Conservation (phyloP, 2,329 filamentous ascomycete species). For the Ceratocystis diversiconidia region DNA sequence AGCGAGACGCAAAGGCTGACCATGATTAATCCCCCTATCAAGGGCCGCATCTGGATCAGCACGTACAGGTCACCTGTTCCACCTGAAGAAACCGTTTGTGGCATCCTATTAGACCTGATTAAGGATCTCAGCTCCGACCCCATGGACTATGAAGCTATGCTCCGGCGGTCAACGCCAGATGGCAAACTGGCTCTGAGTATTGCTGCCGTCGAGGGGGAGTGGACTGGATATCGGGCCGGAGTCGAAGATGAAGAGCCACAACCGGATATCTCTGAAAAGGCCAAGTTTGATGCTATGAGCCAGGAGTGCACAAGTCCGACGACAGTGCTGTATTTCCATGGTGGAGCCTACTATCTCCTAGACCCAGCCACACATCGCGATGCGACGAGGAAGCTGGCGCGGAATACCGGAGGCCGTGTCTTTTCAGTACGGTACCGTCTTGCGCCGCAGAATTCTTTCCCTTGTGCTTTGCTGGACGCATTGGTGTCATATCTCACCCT, state of each 20-base stretch:
- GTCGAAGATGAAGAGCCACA: conserved; percentile 37
- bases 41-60: conserved; percentile 70
- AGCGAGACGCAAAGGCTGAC: conserved; percentile 49
- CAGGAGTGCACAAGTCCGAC: conserved; percentile 47
- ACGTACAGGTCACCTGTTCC: conserved; percentile 51
- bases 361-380: conserved; percentile 55
- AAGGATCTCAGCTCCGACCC: conserved; percentile 29
- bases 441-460: conserved; percentile 61
- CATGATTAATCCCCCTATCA: conserved; percentile 50
- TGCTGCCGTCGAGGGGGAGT: conserved; percentile 52
- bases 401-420: conserved; percentile 50
- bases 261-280: conserved; percentile 44
- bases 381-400: conserved; percentile 46
- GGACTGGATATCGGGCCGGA: conserved; percentile 53
- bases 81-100: conserved; percentile 39
- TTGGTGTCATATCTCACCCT: conserved; percentile 58
- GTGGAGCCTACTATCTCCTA: conserved; percentile 58
- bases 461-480: conserved; percentile 57
- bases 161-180: background rate
- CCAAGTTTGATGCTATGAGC: conserved; percentile 54
- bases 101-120: conserved; percentile 44
- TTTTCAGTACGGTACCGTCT: conserved; percentile 64
- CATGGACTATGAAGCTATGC: conserved; percentile 20
- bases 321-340: conserved; percentile 62
- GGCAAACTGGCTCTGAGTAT: conserved; percentile 33